Base-by-base conservation (phyloP, 768 basidiomycete species). In the Amanita phalloides region DNA sequence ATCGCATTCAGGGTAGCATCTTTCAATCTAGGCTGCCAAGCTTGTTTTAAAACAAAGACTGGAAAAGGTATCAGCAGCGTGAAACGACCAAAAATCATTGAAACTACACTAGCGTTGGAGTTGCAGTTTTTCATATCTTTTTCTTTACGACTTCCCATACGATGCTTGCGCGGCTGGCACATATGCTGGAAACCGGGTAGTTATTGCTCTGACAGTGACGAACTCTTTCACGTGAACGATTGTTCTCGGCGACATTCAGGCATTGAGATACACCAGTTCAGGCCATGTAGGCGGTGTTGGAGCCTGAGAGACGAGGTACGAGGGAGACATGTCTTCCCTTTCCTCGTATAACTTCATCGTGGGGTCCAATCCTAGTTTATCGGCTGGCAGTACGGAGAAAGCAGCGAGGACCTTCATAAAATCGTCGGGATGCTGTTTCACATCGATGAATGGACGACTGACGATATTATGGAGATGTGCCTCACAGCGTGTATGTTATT, bases 401-500 rank as follows among this genome's bases (percentile, higher is more conserved):
- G 17, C 17, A 17, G 17, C 17, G 17, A 17, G 17, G 17, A 17
- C 17, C 17, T 17, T 17, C 17, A 17, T 17, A 17, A 17, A 17
- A 2, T 5, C 6, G 4, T 30, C 45, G 14, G 26, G 45, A 5
- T 45, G 14, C 45, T 45, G 8, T 25, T 6, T 23, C 14, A 5
- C 3, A 2, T 32, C n/a, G 6, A 13, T 36, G 7, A 36, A 13
- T 11, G 10, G 11, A 36, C n/a, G 6, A 28, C 4, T 7, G 35
- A 6, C 7, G 23, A n/a, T 6, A 25, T n/a, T 4, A 6, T 30
- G n/a, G 5, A 5, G 1, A 13, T 45, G 11, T 26, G 11, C 48
- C 48, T 43, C 17, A 56, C 57, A 26, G 43, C 6, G 28, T 55
- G 42, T 2, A 58, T 55, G 37, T 51, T 26, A 56, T 53, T 2